Base-by-base conservation (phyloP, 225 moss, liverwort and hornwort species). In the Sphagnum contortum region DNA sequence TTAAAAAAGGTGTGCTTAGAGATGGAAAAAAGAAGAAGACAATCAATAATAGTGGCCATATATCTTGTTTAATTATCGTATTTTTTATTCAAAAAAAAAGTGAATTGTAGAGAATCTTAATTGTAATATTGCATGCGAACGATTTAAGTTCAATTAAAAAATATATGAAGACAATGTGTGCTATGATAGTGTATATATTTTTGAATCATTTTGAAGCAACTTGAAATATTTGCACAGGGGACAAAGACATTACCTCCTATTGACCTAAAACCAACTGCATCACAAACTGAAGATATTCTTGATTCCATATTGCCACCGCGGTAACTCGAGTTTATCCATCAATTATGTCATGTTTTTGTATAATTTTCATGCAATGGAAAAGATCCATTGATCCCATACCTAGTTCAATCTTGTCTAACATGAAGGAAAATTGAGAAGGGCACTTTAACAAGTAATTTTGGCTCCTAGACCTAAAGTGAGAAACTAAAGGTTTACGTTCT, bases 221-320 rank as follows among this genome's bases (percentile, higher is more conserved):
- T 0, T 29, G 29, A 29, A 29, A 29, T 29, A 29, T 29, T 29
- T 29, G 29, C 47, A 52, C 52, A 83, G 80, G 81, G 78, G 52
- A 76, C 80, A 5, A 51, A 45, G 5, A 47, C 74, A 57, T 3
- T 47, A 56, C 79, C 72, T 45, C 75, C 83, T 0, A 71, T 63
- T 53, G 76, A 88, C 60, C 86, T 71, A 59, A 90, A 79, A 57
- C 82, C 88, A 61, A 82, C 77, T 49, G 53, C 78, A 12, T 71
- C 84, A 60, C 87, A 89, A 81, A 85, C 92, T 48, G 95, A 96
- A 74, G 95, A 90, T 60, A 96, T 96, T 61, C 82, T 96, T 57
- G 80, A 88, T 61, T 84, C 88, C 11, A 96, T 96, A 49, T 78
- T 96, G 62, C 95, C 95, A 6, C 90, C 92, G 2, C 80, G 94